Base-by-base conservation (phyloP, 2,329 filamentous ascomycete genomes). In the Corinectria fuckeliana region DNA sequence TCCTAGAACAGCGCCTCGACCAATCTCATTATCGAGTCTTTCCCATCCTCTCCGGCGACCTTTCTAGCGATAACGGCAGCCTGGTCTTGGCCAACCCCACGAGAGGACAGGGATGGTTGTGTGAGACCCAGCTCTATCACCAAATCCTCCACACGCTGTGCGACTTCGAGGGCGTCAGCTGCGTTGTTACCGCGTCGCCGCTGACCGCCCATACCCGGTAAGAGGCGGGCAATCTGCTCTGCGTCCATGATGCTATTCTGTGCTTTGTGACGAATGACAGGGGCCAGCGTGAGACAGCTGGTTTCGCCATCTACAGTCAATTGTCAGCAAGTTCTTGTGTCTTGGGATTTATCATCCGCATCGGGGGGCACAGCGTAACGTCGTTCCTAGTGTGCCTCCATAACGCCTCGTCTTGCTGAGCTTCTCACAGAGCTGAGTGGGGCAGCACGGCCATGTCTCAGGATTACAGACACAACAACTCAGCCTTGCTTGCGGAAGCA, bases 301-400 rank as follows among this genome's bases (percentile, higher is more conserved):
- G 61, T 68, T 62, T 62, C 66, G 66, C 65, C 64, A 62, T 71
- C 56, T 65, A 18, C 23, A 28, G 20, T 39, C 20, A 18, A 58
- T 48, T 41, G 63, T 67, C 56, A 69, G 68, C 56, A 54, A 44
- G 5, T 4, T 7, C 49, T 28, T 39, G 34, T 38, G 30, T 48
- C 44, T 55, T 49, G 47, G 48, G 23, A 28, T 52, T 21, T 28
- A 48, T 60, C 55, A 65, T 62, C 53, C 47, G 38, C 38, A 26
- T 50, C 45, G 39, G 30, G 18, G 25, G 50, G 13, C 38, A 49
- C 41, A 50, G 42, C 32, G 58, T 63, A 57, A 16, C 55, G 58
- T 63, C 32, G 52, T 52, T 50, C 28, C 48, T 58, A 50, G 28
- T 56, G 50, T 47, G 49, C 49, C 34, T 47, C 52, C 9, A 49